A percentile compares a stretch with the other conserved stretches of the same genome.
Evolutionary conservation across 2,329 filamentous ascomycete genomes (phyloP).

Genomic region (Tolypocladium guangdongense): DNA sequence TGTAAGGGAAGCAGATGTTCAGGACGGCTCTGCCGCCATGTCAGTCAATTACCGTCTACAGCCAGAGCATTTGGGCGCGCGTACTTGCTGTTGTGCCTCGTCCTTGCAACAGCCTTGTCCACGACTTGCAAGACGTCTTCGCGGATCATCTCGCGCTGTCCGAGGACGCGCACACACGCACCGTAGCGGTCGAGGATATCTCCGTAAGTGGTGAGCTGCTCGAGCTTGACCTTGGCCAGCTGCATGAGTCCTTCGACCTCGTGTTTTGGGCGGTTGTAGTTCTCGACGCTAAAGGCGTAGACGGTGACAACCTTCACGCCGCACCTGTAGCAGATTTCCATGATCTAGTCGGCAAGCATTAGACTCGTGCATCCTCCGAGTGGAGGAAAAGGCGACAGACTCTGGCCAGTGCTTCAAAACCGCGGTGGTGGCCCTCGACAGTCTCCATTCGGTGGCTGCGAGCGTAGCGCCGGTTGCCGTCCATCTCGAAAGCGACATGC

Average conservation of each 20-base stretch:
- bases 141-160: conserved; percentile 72
- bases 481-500: conserved; percentile 99
- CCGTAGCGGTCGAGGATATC: conserved; percentile 89
- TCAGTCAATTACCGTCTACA: conserved; percentile 4
- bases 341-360: conserved; percentile 45
- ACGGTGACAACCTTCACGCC: conserved; percentile 95
- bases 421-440: conserved; percentile 88
- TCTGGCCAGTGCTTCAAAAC: conserved; percentile 86
- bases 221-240: conserved; percentile 89
- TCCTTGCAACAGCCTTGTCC: conserved; percentile 76
- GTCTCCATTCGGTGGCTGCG: conserved; percentile 87
- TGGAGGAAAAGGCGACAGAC: conserved; percentile 14
- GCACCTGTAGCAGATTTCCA: conserved; percentile 96
- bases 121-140: conserved; percentile 83
- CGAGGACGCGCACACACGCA: conserved; percentile 74
- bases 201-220: conserved; percentile 85
- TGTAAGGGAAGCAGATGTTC: conserved; percentile 98
- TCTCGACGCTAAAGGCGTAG: conserved; percentile 98
- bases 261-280: conserved; percentile 93
- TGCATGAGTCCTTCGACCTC: conserved; percentile 97
- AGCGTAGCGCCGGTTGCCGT: conserved; percentile 91
- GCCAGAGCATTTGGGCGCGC: background rate
- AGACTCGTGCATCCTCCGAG: conserved; percentile 1
- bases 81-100: conserved; percentile 75
- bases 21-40: conserved; percentile 39